These are phyloP conservation scores for Rhododendron kiyosumense DNA, from an alignment of 148 eudicot species.

Conservation along the genomic window DNA sequence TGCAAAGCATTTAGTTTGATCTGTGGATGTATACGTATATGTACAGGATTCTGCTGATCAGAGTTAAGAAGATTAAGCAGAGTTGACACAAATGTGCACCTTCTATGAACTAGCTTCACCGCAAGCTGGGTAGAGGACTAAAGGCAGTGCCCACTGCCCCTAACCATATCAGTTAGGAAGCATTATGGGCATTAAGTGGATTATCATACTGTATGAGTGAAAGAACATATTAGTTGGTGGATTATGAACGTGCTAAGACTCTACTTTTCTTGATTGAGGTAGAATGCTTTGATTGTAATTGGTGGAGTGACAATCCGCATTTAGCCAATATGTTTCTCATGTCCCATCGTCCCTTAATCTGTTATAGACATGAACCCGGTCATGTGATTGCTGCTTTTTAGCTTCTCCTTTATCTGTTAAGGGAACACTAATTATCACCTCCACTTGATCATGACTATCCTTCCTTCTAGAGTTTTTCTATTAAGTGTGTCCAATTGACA, in stretches of 20 bases:
- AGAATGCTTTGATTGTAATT: neutral
- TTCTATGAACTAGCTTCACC: neutral
- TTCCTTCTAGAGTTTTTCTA: neutral
- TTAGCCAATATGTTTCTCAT: neutral
- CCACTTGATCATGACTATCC: neutral
- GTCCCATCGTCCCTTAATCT: neutral
- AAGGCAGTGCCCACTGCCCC: constrained; percentile 6
- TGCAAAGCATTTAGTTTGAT: neutral
- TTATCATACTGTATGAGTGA: neutral
- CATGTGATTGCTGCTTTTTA: neutral
- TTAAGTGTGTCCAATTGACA: neutral
- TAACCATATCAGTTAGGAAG: neutral
- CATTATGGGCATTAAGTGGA: neutral
- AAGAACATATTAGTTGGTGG: neutral
- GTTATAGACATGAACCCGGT: neutral
- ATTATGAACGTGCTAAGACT: neutral
- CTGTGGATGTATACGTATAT: neutral
- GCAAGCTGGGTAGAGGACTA: constrained; percentile 24
- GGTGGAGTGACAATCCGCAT: neutral
- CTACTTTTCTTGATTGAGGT: neutral
- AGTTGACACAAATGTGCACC: neutral
- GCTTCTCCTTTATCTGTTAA: neutral
- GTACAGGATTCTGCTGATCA: neutral
- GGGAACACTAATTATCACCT: neutral
- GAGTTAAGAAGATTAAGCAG: neutral